A percentile compares a stretch with the other conserved stretches of the same genome.
Conservation (phyloP, 768 basidiomycete genomes). For the Leucocoprinus leucothites region DNA sequence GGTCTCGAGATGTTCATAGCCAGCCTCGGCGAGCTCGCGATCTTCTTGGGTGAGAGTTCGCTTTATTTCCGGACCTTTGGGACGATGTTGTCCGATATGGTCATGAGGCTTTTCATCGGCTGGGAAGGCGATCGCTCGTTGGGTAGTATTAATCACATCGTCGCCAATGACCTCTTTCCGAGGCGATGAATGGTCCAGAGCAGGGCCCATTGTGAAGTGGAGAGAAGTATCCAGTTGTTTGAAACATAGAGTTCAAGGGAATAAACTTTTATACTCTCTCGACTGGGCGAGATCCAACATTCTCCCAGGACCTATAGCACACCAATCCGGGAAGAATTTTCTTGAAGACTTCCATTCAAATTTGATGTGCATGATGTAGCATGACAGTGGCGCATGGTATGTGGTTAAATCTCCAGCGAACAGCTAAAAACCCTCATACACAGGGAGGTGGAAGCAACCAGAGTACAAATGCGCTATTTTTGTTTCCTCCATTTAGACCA, state of each 20-base stretch:
- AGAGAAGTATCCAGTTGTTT: neutral
- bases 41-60: slow-evolving; percentile 66
- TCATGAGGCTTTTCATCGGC: slow-evolving; percentile 33
- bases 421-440: slow-evolving; percentile 39
- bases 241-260: neutral
- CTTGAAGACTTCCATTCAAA: slow-evolving; percentile 11
- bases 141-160: slow-evolving; percentile 29
- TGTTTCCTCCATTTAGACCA: slow-evolving; percentile 11
- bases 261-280: slow-evolving; percentile 5
- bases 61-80: slow-evolving; percentile 58
- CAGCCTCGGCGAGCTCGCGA: slow-evolving; percentile 62
- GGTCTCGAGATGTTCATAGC: slow-evolving; percentile 57
- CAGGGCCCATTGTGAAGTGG: slow-evolving; percentile 6
- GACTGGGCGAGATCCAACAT: neutral
- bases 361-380: slow-evolving; percentile 13
- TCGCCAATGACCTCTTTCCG: slow-evolving; percentile 20
- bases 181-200: slow-evolving; percentile 7
- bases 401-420: slow-evolving; percentile 24
- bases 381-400: slow-evolving; percentile 20
- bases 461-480: slow-evolving; percentile 18
- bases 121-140: slow-evolving; percentile 52
- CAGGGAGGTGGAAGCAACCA: neutral
- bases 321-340: slow-evolving; percentile 6
- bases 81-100: slow-evolving; percentile 29
- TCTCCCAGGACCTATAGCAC: slow-evolving; percentile 2